A percentile compares a stretch with the other conserved stretches of the same genome.
Conservation (phyloP, 176 grass and related monocot genomes). For the Paspalum notatum region DNA sequence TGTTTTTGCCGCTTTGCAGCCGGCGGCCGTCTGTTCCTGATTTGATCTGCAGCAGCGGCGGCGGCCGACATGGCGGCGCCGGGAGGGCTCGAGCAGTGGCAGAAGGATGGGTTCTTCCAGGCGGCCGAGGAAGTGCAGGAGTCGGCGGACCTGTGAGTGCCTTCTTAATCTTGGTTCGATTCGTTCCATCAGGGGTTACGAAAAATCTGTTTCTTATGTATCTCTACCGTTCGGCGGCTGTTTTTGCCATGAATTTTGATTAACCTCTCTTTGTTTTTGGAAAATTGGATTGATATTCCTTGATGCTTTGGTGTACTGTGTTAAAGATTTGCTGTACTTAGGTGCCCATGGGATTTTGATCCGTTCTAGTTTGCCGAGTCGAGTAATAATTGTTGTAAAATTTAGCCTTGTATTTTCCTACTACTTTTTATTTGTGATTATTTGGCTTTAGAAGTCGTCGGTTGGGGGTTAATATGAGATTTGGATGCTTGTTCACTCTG, state of each 20-base stretch:
- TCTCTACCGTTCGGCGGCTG: not conserved
- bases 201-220: slow-evolving; percentile 17
- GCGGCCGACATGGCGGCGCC: slow-evolving; percentile 53
- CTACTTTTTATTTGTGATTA: not conserved
- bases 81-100: slow-evolving; percentile 80
- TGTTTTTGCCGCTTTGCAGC: not conserved
- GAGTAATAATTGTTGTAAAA: not conserved
- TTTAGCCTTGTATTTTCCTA: not conserved
- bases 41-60: slow-evolving; percentile 28
- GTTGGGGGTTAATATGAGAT: not conserved
- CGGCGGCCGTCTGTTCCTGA: not conserved
- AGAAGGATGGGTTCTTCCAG: slow-evolving; percentile 84
- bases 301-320: not conserved
- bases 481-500: slow-evolving; percentile 3
- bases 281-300: not conserved
- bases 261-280: not conserved
- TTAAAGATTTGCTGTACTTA: too few relatives aligned
- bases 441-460: not conserved
- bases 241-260: not conserved
- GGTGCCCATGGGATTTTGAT: not conserved
- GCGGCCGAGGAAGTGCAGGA: slow-evolving; percentile 92
- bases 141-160: slow-evolving; percentile 73
- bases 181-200: not conserved
- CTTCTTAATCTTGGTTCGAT: slow-evolving; percentile 20
- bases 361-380: not conserved